Evolutionary conservation across 2,329 filamentous ascomycete species (phyloP).

Genomic region (Diaporthe sp.): DNA sequence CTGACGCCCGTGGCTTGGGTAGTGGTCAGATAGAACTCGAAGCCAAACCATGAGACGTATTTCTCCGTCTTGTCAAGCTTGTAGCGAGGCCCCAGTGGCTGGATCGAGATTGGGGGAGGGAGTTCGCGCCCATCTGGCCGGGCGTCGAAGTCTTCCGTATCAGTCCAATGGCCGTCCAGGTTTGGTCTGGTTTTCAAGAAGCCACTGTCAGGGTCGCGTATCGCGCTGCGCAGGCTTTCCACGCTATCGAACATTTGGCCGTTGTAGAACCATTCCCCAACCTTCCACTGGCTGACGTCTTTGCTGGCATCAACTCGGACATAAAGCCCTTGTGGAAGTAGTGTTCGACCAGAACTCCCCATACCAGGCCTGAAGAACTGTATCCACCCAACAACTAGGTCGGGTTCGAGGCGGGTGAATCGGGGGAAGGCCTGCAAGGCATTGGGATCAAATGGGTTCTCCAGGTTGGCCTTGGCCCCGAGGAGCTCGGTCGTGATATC

Average conservation of each 20-base stretch:
- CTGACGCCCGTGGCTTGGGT: constrained; percentile 60
- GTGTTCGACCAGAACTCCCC: constrained; percentile 50
- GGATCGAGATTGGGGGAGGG: constrained; percentile 52
- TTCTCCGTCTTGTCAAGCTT: constrained; percentile 59
- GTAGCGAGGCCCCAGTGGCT: constrained; percentile 57
- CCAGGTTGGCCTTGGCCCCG: constrained; percentile 50
- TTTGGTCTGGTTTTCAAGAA: constrained; percentile 37
- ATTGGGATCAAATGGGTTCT: constrained; percentile 51
- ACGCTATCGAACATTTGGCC: constrained; percentile 33
- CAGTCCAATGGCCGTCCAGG: constrained; percentile 50
- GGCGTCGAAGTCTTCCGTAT: constrained; percentile 53
- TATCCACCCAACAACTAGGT: constrained; percentile 54
- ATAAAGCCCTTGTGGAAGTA: constrained; percentile 62
- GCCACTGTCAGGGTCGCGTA: constrained; percentile 12
- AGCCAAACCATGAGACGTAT: constrained; percentile 68
- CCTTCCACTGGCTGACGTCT: constrained; percentile 41
- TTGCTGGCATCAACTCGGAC: constrained; percentile 55
- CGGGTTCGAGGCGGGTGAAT: constrained; percentile 56
- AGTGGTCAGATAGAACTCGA: constrained; percentile 64
- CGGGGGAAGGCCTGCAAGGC: constrained; percentile 53
- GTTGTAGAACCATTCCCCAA: constrained; percentile 44
- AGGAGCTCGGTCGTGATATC: constrained; percentile 60
- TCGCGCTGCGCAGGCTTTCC: constrained; percentile 22
- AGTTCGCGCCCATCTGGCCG: constrained; percentile 44
- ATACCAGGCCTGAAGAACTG: constrained; percentile 59